These are phyloP conservation scores for Rhizoctonia solani DNA, from an alignment of 1,284 basidiomycete species.

Conservation along the genomic window DNA sequence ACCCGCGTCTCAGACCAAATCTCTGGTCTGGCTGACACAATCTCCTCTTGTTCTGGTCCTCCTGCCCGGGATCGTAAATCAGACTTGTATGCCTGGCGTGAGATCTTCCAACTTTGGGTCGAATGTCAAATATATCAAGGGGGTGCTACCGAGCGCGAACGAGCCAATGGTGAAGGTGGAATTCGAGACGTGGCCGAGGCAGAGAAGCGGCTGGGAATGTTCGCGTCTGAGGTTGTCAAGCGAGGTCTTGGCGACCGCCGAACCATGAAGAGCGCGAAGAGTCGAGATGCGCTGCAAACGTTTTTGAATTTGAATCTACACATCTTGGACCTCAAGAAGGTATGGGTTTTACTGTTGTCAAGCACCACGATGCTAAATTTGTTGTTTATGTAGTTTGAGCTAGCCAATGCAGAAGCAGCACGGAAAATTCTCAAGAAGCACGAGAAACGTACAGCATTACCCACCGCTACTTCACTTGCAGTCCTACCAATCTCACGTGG, in stretches of 20 bases:
- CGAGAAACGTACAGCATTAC: conserved; percentile 80
- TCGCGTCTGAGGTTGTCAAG: conserved; percentile 69
- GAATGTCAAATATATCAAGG: conserved; percentile 86
- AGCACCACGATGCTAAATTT: not conserved
- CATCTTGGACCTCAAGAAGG: conserved; percentile 85
- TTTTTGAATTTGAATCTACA: conserved; percentile 84
- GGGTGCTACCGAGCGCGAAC: conserved; percentile 72
- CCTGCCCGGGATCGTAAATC: conserved; percentile 53
- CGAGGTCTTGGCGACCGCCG: conserved; percentile 61
- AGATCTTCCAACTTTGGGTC: conserved; percentile 87
- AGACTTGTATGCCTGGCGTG: conserved; percentile 91
- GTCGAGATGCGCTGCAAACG: conserved; percentile 68
- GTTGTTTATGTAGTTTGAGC: conserved; percentile 61
- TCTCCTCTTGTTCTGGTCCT: conserved; percentile 66
- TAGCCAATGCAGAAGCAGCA: conserved; percentile 86
- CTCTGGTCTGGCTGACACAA: conserved; percentile 59
- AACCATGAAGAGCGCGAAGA: conserved; percentile 66
- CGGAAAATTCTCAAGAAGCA: conserved; percentile 95
- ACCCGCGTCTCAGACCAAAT: conserved; percentile 68
- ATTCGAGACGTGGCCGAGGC: conserved; percentile 62
- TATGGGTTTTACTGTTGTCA: conserved; percentile 42
- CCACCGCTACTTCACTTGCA: conserved; percentile 40
- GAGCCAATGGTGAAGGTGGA: conserved; percentile 46
- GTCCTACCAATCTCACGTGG: conserved; percentile 43
- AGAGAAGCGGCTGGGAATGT: conserved; percentile 71